These are phyloP conservation scores for Calocybe gangraenosa DNA, from an alignment of 768 basidiomycete species.

Conservation along the genomic window DNA sequence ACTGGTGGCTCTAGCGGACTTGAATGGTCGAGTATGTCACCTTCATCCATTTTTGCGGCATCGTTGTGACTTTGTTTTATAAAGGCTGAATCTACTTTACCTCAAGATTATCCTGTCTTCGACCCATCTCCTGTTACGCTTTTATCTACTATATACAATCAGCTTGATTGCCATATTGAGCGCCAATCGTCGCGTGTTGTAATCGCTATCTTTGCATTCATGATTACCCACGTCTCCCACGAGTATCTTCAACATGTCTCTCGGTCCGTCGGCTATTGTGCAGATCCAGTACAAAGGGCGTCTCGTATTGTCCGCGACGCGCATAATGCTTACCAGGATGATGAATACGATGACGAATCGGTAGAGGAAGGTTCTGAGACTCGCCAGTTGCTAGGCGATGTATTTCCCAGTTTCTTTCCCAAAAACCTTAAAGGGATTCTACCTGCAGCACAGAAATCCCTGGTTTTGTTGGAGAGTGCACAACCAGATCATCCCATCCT, in stretches of 20 bases:
- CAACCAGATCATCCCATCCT: constrained; percentile 61
- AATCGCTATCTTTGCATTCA: constrained; percentile 57
- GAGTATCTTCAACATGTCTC: constrained; percentile 60
- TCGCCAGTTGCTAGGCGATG: constrained; percentile 23
- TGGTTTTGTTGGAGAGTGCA: constrained; percentile 60
- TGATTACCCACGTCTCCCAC: constrained; percentile 60
- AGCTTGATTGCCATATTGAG: constrained; percentile 50
- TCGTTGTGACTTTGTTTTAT: neutral
- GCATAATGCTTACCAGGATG: constrained; percentile 32
- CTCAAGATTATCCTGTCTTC: constrained; percentile 38
- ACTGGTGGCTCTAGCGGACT: constrained; percentile 45
- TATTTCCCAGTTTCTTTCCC: constrained; percentile 66
- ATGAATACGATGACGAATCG: constrained; percentile 36
- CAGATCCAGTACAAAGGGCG: constrained; percentile 22
- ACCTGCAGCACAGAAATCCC: constrained; percentile 63
- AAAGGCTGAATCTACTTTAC: constrained; percentile 28
- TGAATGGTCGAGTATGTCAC: constrained; percentile 57
- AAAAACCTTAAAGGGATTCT: constrained; percentile 45
- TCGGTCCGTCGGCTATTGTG: constrained; percentile 53
- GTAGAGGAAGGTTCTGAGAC: constrained; percentile 32
- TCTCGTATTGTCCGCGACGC: constrained; percentile 20
- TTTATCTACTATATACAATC: constrained; percentile 58
- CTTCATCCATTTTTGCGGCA: neutral
- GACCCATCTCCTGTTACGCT: constrained; percentile 44
- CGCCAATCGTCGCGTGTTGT: constrained; percentile 44